Evolutionary conservation across 2,329 filamentous ascomycete genomes (phyloP), one percentile per base, ranked within the genome.

Genomic region (Diaporthe citrichinensis): DNA sequence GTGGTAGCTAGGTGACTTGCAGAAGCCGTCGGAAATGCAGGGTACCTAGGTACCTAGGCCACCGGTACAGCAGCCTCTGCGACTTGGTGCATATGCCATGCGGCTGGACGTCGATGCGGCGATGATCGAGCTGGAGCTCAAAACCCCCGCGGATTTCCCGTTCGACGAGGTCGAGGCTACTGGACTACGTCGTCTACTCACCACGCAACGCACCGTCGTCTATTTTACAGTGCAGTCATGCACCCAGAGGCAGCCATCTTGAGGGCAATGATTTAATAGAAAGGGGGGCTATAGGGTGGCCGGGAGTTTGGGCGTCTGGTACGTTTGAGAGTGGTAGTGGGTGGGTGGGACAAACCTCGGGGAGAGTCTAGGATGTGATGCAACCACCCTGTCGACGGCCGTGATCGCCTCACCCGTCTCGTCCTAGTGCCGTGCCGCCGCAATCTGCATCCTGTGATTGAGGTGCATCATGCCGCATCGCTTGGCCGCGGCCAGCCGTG

Each of bases 31-130:
- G 57, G 73, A 65, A 72, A 55, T 59, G 68, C 73, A 58, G 49
- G 36, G 53, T n/a, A n/a, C n/a, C n/a, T n/a, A n/a, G n/a, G n/a
- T n/a, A n/a, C n/a, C n/a, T 34, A 39, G 46, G 73, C 57, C 73
- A 72, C 73, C 72, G 58, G 59, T 31, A 53, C 51, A 59, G 68
- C 53, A 71, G 36, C 58, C 62, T 46, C 74, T 75, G 74, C 74
- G 57, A 62, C 59, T 68, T 75, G 58, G 20, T 72, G 74, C 68
- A 75, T 67, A 67, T 73, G 67, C 57, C 51, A 75, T 75, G 74
- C 74, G 49, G 69, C 31, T 39, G 31, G 53, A 53, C 23, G 61
- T 75, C 28, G 61, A 67, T 57, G 49, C 49, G 49, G 49, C 71
- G 51, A 46, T 31, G 55, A 25, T 65, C 46, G 34, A 73, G 39